A percentile compares a stretch with the other conserved stretches of the same genome.
Evolutionary conservation across 1,139 yeast genomes (phyloP).

Genomic region (Saccharomycopsis hybrid): DNA sequence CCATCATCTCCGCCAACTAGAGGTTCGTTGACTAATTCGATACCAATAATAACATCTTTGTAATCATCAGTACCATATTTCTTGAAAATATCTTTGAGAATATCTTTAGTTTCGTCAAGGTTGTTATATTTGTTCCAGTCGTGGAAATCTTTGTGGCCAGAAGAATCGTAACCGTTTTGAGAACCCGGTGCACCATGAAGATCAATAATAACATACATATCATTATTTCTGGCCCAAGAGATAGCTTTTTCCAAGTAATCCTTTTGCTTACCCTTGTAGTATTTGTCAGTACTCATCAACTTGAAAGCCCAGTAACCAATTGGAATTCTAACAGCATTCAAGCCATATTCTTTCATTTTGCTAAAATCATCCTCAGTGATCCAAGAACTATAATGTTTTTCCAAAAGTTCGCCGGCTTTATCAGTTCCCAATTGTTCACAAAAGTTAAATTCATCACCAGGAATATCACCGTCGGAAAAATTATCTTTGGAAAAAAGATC

Average conservation of each 20-base stretch:
- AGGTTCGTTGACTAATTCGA: conserved; percentile 88
- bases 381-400: conserved; percentile 76
- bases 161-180: conserved; percentile 94
- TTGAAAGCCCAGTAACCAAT: conserved; percentile 95
- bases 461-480: conserved; percentile 39
- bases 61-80: conserved; percentile 65
- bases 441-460: conserved; percentile 82
- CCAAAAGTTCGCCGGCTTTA: conserved; percentile 45
- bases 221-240: conserved; percentile 60
- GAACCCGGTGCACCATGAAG: conserved; percentile 97
- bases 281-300: conserved; percentile 63
- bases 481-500: conserved; percentile 43
- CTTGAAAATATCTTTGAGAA: conserved; percentile 40
- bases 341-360: conserved; percentile 56
- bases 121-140: conserved; percentile 51
- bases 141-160: conserved; percentile 69
- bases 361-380: conserved; percentile 67
- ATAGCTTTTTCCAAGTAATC: conserved; percentile 68
- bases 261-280: conserved; percentile 82
- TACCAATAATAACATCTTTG: conserved; percentile 71
- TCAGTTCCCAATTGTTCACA: conserved; percentile 57
- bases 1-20: conserved; percentile 62
- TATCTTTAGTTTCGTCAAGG: conserved; percentile 45
- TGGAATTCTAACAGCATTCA: conserved; percentile 85
- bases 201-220: conserved; percentile 81